Evolutionary conservation across 805 yeast genomes (phyloP), one percentile per base, ranked within the genome.

Genomic region (Kregervanrija delftensis): DNA sequence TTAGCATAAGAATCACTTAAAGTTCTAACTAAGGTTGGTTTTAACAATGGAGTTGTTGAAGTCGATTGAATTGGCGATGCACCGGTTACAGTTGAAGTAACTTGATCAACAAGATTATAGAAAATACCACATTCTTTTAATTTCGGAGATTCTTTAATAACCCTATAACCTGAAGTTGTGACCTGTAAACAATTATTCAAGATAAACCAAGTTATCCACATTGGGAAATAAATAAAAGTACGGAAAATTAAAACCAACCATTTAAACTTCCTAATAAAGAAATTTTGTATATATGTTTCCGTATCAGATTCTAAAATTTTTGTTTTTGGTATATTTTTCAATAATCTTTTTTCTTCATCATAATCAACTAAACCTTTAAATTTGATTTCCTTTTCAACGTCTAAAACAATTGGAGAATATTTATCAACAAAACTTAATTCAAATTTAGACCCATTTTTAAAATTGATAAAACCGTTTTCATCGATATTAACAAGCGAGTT

Each of bases 161-260:
- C 60, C 40, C 68, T 50, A 13, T 52, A 30, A 11, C 54, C 47
- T 8, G 67, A 63, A 42, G 56, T 64, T 30, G 65, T 43, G 17
- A 71, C 58, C 49, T 74, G 73, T 22, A 69, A 46, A 8, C 67
- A 46, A 12, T 72, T 61, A 16, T 59, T 61, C 11, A 75, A 56
- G 33, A 82, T 54, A 48, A 81, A 75, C 63, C 80, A 81, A n/a
- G 74, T 42, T 2, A 74, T 69, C 79, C 86, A 82, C 37, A 81
- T 44, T 2, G 95, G 95, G 1, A 83, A 69, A 35, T 77, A 70
- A 1, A 85, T 51, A 3, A 75, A 50, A 16, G 77, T 57, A 41
- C 71, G 72, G 33, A 69, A 56, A 1, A 73, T 49, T 8, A 80
- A 70, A 30, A 63, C 59, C 2, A 74, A 47, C 81, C 84, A 79